phyloP scores from a whole-genome alignment of 2,329 filamentous ascomycete genomes.

The Hansfordia pulvinata region DNA sequence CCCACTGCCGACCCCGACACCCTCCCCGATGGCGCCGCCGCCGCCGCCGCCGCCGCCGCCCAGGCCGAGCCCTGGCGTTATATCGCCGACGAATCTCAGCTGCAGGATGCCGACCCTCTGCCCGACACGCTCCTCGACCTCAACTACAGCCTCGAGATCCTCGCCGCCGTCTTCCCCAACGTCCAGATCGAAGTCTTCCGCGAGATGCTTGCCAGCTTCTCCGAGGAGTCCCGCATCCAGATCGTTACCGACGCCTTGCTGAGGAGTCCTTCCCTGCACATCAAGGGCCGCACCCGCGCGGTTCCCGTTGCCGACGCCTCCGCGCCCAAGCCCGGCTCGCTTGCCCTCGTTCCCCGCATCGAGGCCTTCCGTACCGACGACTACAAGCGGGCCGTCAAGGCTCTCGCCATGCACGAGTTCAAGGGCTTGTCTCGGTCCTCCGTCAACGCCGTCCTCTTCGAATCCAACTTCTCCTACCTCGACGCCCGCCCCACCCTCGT shows the following conservation, averaged over 20 bases:
- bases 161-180: constrained; percentile 64
- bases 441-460: constrained; percentile 66
- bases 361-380: constrained; percentile 54
- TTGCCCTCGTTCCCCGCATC: constrained; percentile 31
- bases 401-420: constrained; percentile 62
- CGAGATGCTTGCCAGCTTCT: constrained; percentile 64
- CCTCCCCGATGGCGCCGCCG: not conserved
- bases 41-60: constrained; percentile 2
- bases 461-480: constrained; percentile 68
- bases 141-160: constrained; percentile 53
- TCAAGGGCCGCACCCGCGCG: constrained; percentile 50
- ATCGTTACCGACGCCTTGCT: constrained; percentile 66
- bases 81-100: constrained; percentile 42
- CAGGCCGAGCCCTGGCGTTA: constrained; percentile 17
- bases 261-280: constrained; percentile 56
- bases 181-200: constrained; percentile 73
- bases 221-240: constrained; percentile 62
- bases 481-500: constrained; percentile 57
- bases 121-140: constrained; percentile 52
- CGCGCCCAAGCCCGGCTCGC: constrained; percentile 10
- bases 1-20: too few relatives aligned
- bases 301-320: constrained; percentile 13
- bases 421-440: constrained; percentile 59
- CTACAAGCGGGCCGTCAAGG: constrained; percentile 57
- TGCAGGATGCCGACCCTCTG: constrained; percentile 32